phyloP scores from a whole-genome alignment of 192 early-diverging fungal species.

The Linnemannia hyalina region DNA sequence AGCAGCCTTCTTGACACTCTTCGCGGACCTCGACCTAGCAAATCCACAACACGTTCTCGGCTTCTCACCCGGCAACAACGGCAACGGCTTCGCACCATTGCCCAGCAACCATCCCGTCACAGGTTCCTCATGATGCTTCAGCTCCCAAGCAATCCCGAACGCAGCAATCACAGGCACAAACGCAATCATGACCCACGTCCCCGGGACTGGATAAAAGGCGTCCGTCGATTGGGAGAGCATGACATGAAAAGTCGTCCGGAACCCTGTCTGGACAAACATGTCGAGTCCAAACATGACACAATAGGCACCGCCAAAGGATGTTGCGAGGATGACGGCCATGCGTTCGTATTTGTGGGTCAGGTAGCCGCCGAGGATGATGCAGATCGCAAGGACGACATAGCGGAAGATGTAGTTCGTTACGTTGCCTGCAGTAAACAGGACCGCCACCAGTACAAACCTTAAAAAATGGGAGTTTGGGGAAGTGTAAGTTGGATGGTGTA shows the following conservation, averaged over 20 bases:
- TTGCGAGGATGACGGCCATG: constrained; percentile 45
- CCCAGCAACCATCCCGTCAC: constrained; percentile 49
- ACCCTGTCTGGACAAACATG: constrained; percentile 53
- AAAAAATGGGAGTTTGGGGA: neutral
- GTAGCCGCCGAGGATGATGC: constrained; percentile 29
- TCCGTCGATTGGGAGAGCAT: constrained; percentile 37
- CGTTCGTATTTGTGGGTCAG: constrained; percentile 47
- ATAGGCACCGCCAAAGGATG: constrained; percentile 54
- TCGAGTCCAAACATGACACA: constrained; percentile 57
- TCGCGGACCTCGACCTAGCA: constrained; percentile 17
- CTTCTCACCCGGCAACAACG: constrained; percentile 35
- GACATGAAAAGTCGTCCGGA: constrained; percentile 48
- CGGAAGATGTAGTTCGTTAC: constrained; percentile 33
- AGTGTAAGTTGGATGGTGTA: neutral
- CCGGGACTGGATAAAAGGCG: constrained; percentile 33
- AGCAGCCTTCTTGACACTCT: neutral
- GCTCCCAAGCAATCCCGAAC: constrained; percentile 51
- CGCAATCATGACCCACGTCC: constrained; percentile 54
- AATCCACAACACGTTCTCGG: neutral
- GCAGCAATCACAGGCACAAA: constrained; percentile 42
- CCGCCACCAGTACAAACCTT: constrained; percentile 45
- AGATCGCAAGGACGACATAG: constrained; percentile 31
- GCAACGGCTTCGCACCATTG: constrained; percentile 34
- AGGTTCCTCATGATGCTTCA: constrained; percentile 47
- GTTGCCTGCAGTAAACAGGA: constrained; percentile 44